Percentiles rank a stretch among this genome's conserved stretches.
Evolutionary conservation across 2,329 filamentous ascomycete species (phyloP).

Genomic region (Ophiostoma montium): DNA sequence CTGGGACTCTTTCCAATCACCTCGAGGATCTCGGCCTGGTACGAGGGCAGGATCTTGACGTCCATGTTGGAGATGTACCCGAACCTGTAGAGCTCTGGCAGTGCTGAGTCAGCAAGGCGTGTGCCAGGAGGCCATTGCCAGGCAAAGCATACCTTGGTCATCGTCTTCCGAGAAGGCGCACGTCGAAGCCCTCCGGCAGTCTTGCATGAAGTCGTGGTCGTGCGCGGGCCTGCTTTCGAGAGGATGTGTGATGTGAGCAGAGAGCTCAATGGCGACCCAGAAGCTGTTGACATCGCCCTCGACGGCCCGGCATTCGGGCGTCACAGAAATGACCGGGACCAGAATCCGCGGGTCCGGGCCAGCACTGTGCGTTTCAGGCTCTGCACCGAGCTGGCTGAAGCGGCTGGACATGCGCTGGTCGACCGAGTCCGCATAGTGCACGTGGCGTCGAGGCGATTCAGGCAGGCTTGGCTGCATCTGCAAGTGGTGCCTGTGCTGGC

Average conservation of each 20-base stretch:
- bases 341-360: slow-evolving; percentile 9
- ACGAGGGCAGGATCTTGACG: slow-evolving; percentile 30
- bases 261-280: slow-evolving; percentile 33
- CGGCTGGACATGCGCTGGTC: neutral
- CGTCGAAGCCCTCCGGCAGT: slow-evolving; percentile 1
- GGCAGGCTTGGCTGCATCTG: neutral
- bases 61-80: slow-evolving; percentile 35
- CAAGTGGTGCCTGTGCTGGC: neutral
- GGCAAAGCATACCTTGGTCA: neutral
- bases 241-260: slow-evolving; percentile 20
- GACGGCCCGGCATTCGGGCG: slow-evolving; percentile 10
- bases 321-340: slow-evolving; percentile 12
- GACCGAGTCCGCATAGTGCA: neutral
- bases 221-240: slow-evolving; percentile 1
- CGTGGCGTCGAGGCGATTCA: neutral
- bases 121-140: too few relatives aligned
- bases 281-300: slow-evolving; percentile 5
- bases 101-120: too few relatives aligned
- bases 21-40: slow-evolving; percentile 28
- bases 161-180: neutral
- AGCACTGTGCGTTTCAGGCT: neutral
- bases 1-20: slow-evolving; percentile 31
- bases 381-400: neutral
- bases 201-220: neutral
- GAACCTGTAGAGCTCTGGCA: slow-evolving; percentile 21